Conservation (phyloP, 73 alveolate genomes). For the Diophrys appendiculata region DNA sequence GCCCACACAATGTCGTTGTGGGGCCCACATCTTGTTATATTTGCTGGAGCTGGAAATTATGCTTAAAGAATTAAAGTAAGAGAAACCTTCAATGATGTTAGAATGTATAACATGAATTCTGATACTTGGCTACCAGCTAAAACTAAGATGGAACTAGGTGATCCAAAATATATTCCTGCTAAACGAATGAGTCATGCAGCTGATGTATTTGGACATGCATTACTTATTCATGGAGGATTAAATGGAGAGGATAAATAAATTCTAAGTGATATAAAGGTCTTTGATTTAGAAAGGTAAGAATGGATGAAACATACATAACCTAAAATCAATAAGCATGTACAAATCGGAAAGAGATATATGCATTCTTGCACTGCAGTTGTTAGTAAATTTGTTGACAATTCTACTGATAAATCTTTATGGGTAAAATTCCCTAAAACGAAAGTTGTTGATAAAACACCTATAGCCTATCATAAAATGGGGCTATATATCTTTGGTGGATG, state of each 20-base stretch:
- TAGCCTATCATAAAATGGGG: constrained; percentile 3
- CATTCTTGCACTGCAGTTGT: constrained; percentile 23
- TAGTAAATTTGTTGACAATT: neutral
- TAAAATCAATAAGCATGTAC: neutral
- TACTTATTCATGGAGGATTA: constrained; percentile 50
- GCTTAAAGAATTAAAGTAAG: neutral
- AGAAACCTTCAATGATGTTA: constrained; percentile 41
- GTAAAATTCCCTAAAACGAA: neutral
- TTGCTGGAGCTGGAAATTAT: constrained; percentile 37
- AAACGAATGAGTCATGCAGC: constrained; percentile 62
- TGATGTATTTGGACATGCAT: constrained; percentile 41
- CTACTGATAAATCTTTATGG: neutral
- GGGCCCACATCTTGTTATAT: constrained; percentile 1
- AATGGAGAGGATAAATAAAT: constrained; percentile 43
- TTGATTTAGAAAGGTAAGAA: constrained; percentile 21
- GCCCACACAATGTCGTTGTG: constrained; percentile 18
- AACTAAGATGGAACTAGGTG: neutral
- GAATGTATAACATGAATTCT: neutral
- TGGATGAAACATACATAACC: constrained; percentile 12
- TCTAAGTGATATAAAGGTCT: constrained; percentile 27
- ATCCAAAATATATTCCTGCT: constrained; percentile 30
- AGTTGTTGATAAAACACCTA: neutral
- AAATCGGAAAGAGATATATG: constrained; percentile 18
- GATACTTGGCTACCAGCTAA: neutral
- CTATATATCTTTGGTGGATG: constrained; percentile 33